Base-by-base conservation (phyloP, 345 rosid species). In the Citrus australasica region DNA sequence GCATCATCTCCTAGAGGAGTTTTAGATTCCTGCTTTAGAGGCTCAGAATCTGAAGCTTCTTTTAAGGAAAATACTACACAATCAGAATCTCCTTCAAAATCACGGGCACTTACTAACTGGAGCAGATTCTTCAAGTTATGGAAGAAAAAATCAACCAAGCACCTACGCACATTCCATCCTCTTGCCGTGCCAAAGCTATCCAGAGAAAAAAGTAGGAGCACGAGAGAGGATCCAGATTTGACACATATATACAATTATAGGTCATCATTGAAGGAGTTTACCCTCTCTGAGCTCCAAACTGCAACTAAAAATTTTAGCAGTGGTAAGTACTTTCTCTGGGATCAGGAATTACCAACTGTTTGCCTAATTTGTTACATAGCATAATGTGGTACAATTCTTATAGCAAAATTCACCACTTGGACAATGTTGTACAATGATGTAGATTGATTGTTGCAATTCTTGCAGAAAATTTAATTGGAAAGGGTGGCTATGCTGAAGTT, bases 401-500 rank as follows among this genome's bases (percentile, higher is more conserved):
- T 59, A 32, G 48, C 42, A 73, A 25, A 27, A 38, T 73, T 33
- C 9, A 7, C 55, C 17, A 37, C 46, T 33, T 37, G 19, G 61
- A 79, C 61, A 61, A 55, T 69, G 27, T 73, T 35, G 40, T 61
- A 19, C 55, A 24, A 46, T 60, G 61, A 73, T 76, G 59, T 19
- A 48, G 35, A 42, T 16, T 27, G 30, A 56, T 58, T 74, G 27
- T 63, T 67, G 2, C 64, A 77, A 27, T 74, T 79, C 79, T 67
- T 66, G 82, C 55, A 95, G 99, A 86, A 55, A 95, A 95, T 79
- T 62, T 95, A 58, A 93, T 95, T 60, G 99, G 99, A 38, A 84
- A 80, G 83, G 99, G 99, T 69, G 99, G 99, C 69, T 95, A 79
- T 76, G 93, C 98, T n/a, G 90, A 92, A 74, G 99, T 95, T 42